A percentile compares a stretch with the other conserved stretches of the same genome.
These are phyloP conservation scores for Pseudocercospora vitis DNA, from an alignment of 2,329 filamentous ascomycete species.

Conservation along the genomic window DNA sequence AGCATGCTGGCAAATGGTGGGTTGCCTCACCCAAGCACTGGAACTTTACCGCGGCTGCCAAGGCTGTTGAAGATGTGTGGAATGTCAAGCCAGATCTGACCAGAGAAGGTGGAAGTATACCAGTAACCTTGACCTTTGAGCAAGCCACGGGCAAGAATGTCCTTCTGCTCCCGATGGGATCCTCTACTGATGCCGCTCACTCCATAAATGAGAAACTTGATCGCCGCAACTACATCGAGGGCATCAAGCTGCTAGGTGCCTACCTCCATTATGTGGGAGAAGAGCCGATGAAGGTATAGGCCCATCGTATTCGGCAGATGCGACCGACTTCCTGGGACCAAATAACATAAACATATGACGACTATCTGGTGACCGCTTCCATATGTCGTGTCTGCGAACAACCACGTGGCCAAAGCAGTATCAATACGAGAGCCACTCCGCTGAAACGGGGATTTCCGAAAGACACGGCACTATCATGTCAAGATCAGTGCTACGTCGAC, in stretches of 20 bases:
- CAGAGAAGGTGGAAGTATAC: conserved; percentile 93
- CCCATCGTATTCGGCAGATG: neutral
- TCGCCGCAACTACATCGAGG: conserved; percentile 96
- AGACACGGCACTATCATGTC: too few species aligned
- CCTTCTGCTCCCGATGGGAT: conserved; percentile 91
- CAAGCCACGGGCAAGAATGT: conserved; percentile 98
- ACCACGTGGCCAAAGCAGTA: neutral
- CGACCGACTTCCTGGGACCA: neutral
- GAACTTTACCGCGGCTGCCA: conserved; percentile 93
- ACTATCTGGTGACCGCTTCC: neutral
- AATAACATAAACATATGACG: too few species aligned
- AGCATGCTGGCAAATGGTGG: conserved; percentile 98
- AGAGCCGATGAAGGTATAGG: conserved; percentile 59
- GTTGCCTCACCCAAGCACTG: conserved; percentile 96
- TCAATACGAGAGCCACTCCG: too few species aligned
- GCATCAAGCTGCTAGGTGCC: conserved; percentile 89
- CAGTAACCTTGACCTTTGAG: conserved; percentile 95
- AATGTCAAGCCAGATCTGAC: conserved; percentile 92
- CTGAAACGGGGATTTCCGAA: too few species aligned
- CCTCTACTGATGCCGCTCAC: conserved; percentile 83
- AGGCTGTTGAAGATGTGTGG: conserved; percentile 95
- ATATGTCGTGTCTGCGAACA: neutral
- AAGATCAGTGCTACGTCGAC: neutral
- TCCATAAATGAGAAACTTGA: conserved; percentile 99
- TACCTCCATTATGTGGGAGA: conserved; percentile 96